Percentiles rank a stretch among this genome's conserved stretches.
Conservation (phyloP, 2,329 filamentous ascomycete species). For the Chalaropsis thielavioides region DNA sequence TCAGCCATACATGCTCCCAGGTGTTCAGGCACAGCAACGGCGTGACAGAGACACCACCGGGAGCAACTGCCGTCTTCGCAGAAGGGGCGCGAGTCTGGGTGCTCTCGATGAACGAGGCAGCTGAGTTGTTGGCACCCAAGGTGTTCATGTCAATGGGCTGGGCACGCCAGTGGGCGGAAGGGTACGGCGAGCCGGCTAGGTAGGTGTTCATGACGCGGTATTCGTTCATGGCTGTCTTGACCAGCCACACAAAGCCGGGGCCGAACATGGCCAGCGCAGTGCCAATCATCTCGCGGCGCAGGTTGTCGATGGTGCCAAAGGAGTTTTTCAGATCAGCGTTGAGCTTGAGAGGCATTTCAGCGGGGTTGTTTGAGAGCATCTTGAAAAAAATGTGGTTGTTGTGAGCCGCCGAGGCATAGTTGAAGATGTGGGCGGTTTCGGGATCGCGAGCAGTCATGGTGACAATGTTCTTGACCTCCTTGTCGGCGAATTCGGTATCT, state of each 20-base stretch:
- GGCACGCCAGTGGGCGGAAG: constrained; percentile 66
- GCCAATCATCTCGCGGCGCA: constrained; percentile 63
- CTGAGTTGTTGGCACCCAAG: constrained; percentile 28
- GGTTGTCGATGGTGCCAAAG: constrained; percentile 72
- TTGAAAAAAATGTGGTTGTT: constrained; percentile 81
- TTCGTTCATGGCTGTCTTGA: constrained; percentile 39
- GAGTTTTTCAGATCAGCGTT: constrained; percentile 45
- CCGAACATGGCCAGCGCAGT: constrained; percentile 89
- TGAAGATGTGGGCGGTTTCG: constrained; percentile 67
- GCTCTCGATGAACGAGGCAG: constrained; percentile 25
- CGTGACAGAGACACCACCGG: constrained; percentile 52
- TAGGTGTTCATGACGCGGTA: constrained; percentile 74
- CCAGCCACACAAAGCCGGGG: constrained; percentile 92
- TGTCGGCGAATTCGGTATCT: constrained; percentile 52
- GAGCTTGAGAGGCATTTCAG: constrained; percentile 42
- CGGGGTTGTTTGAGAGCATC: constrained; percentile 31
- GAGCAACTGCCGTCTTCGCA: constrained; percentile 25
- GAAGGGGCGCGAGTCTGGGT: constrained; percentile 15
- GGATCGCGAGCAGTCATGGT: constrained; percentile 68
- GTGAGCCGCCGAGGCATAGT: constrained; percentile 89
- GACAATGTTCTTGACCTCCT: constrained; percentile 51
- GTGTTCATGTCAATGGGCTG: constrained; percentile 59
- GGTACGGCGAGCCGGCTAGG: constrained; percentile 77
- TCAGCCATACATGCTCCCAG: constrained; percentile 88
- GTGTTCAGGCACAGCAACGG: constrained; percentile 86